Evolutionary conservation across 164 flowering plant genomes (phyloP).

Genomic region (Stephania yunnanensis): DNA sequence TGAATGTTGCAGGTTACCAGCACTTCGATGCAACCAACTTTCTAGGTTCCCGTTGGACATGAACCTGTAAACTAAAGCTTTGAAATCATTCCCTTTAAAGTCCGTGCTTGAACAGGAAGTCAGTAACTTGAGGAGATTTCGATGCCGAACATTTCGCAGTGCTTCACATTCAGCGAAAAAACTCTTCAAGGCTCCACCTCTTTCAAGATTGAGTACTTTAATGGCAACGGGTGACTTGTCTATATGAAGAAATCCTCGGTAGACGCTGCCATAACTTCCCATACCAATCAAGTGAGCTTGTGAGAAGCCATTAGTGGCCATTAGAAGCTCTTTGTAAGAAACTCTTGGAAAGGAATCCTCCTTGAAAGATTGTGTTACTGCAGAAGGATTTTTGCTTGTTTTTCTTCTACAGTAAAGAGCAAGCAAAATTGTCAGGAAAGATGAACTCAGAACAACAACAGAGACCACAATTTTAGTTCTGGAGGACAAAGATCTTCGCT

Average conservation of each 20-base stretch:
- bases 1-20: background rate
- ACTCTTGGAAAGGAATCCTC: slow-evolving; percentile 1
- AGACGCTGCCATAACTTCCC: slow-evolving; percentile 20
- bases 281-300: slow-evolving; percentile 14
- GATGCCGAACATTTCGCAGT: slow-evolving; percentile 7
- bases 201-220: slow-evolving; percentile 21
- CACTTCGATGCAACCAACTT: slow-evolving; percentile 15
- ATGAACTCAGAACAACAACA: background rate
- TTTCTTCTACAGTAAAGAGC: slow-evolving; percentile 11
- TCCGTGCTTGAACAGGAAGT: slow-evolving; percentile 17
- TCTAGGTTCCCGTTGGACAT: slow-evolving; percentile 24
- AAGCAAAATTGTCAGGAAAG: background rate
- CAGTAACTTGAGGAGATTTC: slow-evolving; percentile 18
- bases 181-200: slow-evolving; percentile 19
- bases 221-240: slow-evolving; percentile 11
- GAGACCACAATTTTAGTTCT: background rate
- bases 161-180: slow-evolving; percentile 22
- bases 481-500: background rate
- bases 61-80: slow-evolving; percentile 17
- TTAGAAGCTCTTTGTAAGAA: slow-evolving; percentile 15
- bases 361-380: background rate
- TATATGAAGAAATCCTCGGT: slow-evolving; percentile 9
- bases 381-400: background rate
- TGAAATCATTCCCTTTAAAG: slow-evolving; percentile 19
- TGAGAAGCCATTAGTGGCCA: slow-evolving; percentile 18